A percentile compares a stretch with the other conserved stretches of the same genome.
Conservation (phyloP, 495 filamentous ascomycete genomes). For the Entonaema liquescens region DNA sequence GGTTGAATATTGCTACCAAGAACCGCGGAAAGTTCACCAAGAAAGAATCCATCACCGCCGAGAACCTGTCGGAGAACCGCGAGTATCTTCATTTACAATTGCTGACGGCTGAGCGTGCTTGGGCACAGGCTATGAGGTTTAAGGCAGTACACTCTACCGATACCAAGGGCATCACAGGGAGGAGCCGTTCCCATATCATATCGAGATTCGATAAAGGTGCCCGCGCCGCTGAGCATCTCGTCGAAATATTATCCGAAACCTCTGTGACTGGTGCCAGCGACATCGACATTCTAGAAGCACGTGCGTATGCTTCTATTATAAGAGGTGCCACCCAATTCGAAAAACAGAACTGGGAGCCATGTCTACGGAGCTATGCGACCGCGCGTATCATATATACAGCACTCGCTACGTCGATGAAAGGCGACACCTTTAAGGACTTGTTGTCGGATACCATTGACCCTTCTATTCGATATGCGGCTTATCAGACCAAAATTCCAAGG, state of each 20-base stretch:
- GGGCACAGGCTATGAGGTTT: constrained; percentile 96
- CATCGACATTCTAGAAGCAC: constrained; percentile 82
- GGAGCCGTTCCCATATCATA: constrained; percentile 84
- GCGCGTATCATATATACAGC: constrained; percentile 84
- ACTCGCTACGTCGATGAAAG: constrained; percentile 64
- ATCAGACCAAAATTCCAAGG: constrained; percentile 84
- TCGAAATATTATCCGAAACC: constrained; percentile 68
- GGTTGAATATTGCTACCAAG: constrained; percentile 80
- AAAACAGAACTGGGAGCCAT: constrained; percentile 84
- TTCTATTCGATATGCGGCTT: constrained; percentile 92
- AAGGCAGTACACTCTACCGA: constrained; percentile 85
- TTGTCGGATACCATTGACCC: constrained; percentile 88
- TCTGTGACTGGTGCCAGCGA: constrained; percentile 68
- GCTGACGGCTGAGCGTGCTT: constrained; percentile 88
- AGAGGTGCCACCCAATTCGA: constrained; percentile 81
- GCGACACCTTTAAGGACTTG: constrained; percentile 84
- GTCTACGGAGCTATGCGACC: constrained; percentile 76
- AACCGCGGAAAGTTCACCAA: constrained; percentile 84
- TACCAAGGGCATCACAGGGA: constrained; percentile 77
- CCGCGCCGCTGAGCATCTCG: constrained; percentile 72
- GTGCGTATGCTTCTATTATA: constrained; percentile 80
- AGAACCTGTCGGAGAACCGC: constrained; percentile 78
- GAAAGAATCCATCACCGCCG: constrained; percentile 74
- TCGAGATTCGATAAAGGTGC: constrained; percentile 84
- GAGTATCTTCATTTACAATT: constrained; percentile 85